phyloP scores from a whole-genome alignment of 352 stramenopile genomes.

The Thalassiosira oceanica region DNA sequence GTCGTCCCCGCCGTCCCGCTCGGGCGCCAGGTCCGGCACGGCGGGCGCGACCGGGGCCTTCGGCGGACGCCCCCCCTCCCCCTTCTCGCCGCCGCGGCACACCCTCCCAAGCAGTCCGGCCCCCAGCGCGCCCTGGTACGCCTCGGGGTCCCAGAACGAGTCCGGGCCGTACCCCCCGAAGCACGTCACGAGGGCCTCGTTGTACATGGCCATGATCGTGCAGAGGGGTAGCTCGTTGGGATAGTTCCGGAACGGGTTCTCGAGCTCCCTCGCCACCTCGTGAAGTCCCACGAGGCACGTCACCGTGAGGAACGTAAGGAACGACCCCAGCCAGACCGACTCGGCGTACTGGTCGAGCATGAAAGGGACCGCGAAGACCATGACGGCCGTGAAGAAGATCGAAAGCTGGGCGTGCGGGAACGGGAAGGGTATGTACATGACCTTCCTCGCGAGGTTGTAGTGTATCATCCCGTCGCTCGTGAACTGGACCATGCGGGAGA shows the following conservation, averaged over 20 bases:
- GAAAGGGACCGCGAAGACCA: constrained; percentile 53
- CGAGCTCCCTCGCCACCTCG: constrained; percentile 70
- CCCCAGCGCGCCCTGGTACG: constrained; percentile 19
- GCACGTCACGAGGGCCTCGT: constrained; percentile 71
- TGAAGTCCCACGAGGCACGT: constrained; percentile 65
- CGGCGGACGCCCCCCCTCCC: neutral
- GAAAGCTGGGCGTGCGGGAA: constrained; percentile 70
- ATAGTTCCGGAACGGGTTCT: constrained; percentile 77
- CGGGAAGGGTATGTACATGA: constrained; percentile 72
- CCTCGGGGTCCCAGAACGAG: constrained; percentile 56
- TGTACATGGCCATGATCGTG: constrained; percentile 64
- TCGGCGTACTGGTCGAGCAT: constrained; percentile 70
- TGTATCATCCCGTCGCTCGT: constrained; percentile 45
- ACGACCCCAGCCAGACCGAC: constrained; percentile 23
- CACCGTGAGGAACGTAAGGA: constrained; percentile 64
- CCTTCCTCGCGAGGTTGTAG: constrained; percentile 67
- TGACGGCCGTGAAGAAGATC: constrained; percentile 56
- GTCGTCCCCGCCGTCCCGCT: neutral
- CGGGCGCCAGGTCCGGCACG: neutral
- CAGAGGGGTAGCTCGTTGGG: constrained; percentile 75
- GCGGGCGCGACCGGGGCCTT: neutral
- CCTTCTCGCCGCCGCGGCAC: constrained; percentile 1
- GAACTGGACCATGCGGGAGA: constrained; percentile 24
- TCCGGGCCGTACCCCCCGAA: constrained; percentile 75
- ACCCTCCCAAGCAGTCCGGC: constrained; percentile 21